These are phyloP conservation scores for Candida loeiensis DNA, from an alignment of 805 yeast genomes.

Conservation along the genomic window DNA sequence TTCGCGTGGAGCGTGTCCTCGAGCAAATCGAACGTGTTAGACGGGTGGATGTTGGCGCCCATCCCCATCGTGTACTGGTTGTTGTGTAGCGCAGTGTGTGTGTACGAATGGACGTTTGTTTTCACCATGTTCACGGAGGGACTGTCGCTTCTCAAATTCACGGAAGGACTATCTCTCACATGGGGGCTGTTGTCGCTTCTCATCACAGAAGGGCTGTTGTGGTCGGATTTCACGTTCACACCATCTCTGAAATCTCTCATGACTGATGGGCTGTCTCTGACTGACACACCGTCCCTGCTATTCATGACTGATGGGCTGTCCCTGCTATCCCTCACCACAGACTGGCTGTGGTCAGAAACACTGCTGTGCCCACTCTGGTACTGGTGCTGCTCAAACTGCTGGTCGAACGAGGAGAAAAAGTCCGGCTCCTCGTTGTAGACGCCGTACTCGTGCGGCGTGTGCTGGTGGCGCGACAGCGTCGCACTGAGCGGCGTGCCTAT, in stretches of 20 bases:
- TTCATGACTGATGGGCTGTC: slow-evolving; percentile 10
- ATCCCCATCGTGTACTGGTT: slow-evolving; percentile 3
- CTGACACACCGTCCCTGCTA: too few relatives aligned
- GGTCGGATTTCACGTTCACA: too few relatives aligned
- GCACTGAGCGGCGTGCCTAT: slow-evolving; percentile 4
- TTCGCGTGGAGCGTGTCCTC: slow-evolving; percentile 5
- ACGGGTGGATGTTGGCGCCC: slow-evolving; percentile 3
- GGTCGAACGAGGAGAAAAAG: slow-evolving; percentile 1
- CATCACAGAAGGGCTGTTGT: too few relatives aligned
- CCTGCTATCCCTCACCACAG: too few relatives aligned
- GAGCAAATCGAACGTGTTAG: slow-evolving; percentile 7
- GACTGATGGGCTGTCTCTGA: too few relatives aligned
- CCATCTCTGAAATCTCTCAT: too few relatives aligned
- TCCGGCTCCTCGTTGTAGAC: slow-evolving; percentile 4
- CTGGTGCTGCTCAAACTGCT: neutral
- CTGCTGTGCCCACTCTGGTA: slow-evolving; percentile 1
- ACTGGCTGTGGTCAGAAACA: neutral
- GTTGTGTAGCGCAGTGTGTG: slow-evolving; percentile 10
- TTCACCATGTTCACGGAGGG: slow-evolving; percentile 11
- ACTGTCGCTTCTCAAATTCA: too few relatives aligned
- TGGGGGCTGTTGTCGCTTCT: too few relatives aligned
- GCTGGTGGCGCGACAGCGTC: slow-evolving; percentile 1
- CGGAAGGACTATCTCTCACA: too few relatives aligned
- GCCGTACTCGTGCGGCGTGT: slow-evolving; percentile 4
- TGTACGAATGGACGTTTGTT: slow-evolving; percentile 14